A percentile compares a stretch with the other conserved stretches of the same genome.
These are phyloP conservation scores for Neurospora sp. DNA, from an alignment of 495 filamentous ascomycete genomes.

Conservation along the genomic window DNA sequence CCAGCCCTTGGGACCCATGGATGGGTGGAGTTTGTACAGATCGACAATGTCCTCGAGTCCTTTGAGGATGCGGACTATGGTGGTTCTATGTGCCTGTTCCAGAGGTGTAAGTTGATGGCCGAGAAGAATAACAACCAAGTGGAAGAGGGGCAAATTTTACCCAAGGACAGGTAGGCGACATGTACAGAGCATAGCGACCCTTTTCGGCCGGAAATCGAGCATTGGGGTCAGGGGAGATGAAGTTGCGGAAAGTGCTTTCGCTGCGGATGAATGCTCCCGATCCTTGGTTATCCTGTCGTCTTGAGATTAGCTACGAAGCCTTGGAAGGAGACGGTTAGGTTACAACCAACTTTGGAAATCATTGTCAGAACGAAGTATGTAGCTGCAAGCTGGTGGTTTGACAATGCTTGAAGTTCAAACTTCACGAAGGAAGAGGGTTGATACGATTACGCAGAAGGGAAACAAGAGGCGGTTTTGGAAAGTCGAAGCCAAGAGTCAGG, in stretches of 20 bases:
- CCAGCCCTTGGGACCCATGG: slow-evolving; percentile 52
- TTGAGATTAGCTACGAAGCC: background rate
- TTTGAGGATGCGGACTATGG: slow-evolving; percentile 53
- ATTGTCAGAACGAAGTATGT: background rate
- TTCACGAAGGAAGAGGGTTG: background rate
- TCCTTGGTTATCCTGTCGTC: background rate
- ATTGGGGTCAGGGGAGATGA: slow-evolving; percentile 35
- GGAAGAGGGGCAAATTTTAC: slow-evolving; percentile 10
- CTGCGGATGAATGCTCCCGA: slow-evolving; percentile 32
- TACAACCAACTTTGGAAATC: background rate
- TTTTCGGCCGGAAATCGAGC: slow-evolving; percentile 54
- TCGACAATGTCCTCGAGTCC: slow-evolving; percentile 54
- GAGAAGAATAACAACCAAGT: background rate
- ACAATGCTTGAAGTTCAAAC: background rate
- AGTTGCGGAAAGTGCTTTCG: slow-evolving; percentile 38
- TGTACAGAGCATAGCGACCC: slow-evolving; percentile 59
- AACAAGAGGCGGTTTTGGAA: background rate
- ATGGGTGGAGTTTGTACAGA: slow-evolving; percentile 43
- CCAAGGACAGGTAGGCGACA: slow-evolving; percentile 61
- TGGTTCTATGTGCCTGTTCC: slow-evolving; percentile 49
- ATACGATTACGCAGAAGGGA: background rate
- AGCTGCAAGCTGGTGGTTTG: background rate
- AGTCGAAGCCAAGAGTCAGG: background rate
- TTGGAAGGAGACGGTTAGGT: background rate
- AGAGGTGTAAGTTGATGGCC: background rate